phyloP scores from a whole-genome alignment of 306 rosid genomes.

The Rosa chinensis region DNA sequence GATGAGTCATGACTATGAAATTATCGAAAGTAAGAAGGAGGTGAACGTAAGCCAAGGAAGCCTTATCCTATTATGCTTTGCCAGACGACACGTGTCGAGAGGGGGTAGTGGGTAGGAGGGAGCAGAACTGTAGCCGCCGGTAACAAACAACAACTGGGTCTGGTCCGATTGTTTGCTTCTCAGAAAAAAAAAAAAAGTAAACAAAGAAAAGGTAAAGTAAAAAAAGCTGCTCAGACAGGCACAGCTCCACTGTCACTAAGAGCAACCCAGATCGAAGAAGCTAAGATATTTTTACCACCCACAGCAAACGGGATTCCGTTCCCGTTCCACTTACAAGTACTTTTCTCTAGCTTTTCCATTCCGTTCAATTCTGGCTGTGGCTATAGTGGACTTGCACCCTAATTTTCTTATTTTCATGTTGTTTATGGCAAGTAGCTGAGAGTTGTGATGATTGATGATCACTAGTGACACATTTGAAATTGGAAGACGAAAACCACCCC shows the following conservation, averaged over 20 bases:
- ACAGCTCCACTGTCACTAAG: not conserved
- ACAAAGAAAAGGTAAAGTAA: not conserved
- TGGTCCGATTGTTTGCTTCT: not conserved
- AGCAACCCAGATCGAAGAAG: not conserved
- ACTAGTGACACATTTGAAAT: constrained; percentile 24
- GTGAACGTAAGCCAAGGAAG: constrained; percentile 28
- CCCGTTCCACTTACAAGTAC: not conserved
- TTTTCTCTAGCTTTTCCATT: not conserved
- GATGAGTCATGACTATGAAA: not conserved
- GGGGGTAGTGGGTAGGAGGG: constrained; percentile 36
- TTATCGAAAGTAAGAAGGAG: not conserved
- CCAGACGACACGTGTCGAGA: constrained; percentile 39
- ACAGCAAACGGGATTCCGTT: not conserved
- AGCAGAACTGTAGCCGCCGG: constrained; percentile 1
- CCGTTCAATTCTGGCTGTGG: constrained; percentile 1
- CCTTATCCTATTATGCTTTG: constrained; percentile 48
- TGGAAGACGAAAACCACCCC: constrained; percentile 36
- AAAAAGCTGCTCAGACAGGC: not conserved
- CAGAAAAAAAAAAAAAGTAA: not conserved
- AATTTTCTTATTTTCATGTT: not conserved
- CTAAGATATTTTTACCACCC: not conserved
- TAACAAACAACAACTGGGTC: not conserved
- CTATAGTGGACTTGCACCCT: not conserved
- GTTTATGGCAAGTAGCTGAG: constrained; percentile 1
- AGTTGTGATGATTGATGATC: constrained; percentile 14